Evolutionary conservation across 257 asterid genomes (phyloP).

Genomic region (Fraxinus anomala): DNA sequence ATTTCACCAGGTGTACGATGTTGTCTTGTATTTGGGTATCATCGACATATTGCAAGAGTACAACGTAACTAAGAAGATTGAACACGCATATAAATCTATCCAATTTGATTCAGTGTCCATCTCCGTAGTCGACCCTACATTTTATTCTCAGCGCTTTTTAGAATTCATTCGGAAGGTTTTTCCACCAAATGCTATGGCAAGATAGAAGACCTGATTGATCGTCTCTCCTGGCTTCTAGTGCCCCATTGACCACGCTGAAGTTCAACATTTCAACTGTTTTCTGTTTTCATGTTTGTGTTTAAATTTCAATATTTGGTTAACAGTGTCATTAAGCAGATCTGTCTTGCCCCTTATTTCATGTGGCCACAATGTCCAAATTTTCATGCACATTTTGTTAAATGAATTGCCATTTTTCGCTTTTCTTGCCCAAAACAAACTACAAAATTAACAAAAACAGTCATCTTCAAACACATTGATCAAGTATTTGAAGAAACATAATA

Average conservation of each 20-base stretch:
- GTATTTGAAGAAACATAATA: neutral
- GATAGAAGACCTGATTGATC: slow-evolving; percentile 22
- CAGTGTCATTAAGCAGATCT: neutral
- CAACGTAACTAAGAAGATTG: slow-evolving; percentile 81
- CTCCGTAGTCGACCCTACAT: slow-evolving; percentile 90
- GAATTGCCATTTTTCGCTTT: too few species aligned
- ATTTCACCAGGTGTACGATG: slow-evolving; percentile 89
- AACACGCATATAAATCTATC: slow-evolving; percentile 79
- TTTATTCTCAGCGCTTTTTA: slow-evolving; percentile 78
- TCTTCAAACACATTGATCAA: neutral
- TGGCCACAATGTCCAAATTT: neutral
- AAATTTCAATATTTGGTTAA: neutral
- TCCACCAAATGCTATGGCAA: slow-evolving; percentile 49
- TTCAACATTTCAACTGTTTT: neutral
- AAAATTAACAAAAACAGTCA: too few species aligned
- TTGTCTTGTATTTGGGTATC: slow-evolving; percentile 83
- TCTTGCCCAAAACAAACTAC: too few species aligned
- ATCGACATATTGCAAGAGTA: slow-evolving; percentile 96
- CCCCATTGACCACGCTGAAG: neutral
- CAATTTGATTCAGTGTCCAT: slow-evolving; percentile 82
- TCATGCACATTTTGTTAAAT: too few species aligned
- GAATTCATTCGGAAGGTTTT: slow-evolving; percentile 85
- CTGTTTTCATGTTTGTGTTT: neutral
- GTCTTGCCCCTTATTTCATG: neutral
- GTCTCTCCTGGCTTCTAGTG: neutral